Evolutionary conservation across 495 filamentous ascomycete genomes (phyloP).

Genomic region (Sordaria brevicollis): DNA sequence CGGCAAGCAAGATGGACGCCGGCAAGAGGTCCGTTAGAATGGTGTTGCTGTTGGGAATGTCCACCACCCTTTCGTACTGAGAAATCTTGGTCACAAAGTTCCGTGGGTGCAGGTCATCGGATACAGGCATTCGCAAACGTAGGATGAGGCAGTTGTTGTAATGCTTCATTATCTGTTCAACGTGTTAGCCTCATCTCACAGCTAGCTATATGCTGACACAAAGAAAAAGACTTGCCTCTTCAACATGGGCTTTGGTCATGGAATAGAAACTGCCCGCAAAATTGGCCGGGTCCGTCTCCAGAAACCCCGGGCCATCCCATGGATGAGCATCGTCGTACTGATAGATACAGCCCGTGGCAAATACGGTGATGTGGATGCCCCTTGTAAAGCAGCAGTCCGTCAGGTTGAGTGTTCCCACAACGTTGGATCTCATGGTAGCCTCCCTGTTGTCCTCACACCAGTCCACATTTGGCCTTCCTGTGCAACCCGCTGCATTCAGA

Average conservation of each 20-base stretch:
- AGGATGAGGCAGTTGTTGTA: conserved; percentile 51
- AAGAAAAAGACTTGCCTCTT: conserved; percentile 36
- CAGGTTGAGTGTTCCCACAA: conserved; percentile 52
- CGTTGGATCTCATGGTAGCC: conserved; percentile 53
- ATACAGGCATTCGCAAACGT: conserved; percentile 58
- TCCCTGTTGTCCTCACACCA: conserved; percentile 62
- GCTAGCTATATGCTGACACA: background rate
- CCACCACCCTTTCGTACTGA: conserved; percentile 52
- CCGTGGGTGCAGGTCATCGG: conserved; percentile 53
- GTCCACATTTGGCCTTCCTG: conserved; percentile 59
- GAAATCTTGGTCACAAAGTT: conserved; percentile 61
- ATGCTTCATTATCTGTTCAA: conserved; percentile 43
- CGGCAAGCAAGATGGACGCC: conserved; percentile 47
- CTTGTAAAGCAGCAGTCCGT: conserved; percentile 47
- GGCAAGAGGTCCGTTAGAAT: conserved; percentile 54
- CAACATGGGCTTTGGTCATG: conserved; percentile 52
- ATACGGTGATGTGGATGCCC: conserved; percentile 51
- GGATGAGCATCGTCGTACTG: conserved; percentile 49
- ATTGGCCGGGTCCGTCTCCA: conserved; percentile 53
- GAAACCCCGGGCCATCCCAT: conserved; percentile 47
- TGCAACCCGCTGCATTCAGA: conserved; percentile 53
- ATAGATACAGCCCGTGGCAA: conserved; percentile 57
- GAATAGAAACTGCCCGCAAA: conserved; percentile 59
- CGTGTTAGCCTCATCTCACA: background rate
- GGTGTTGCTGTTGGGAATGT: conserved; percentile 59